phyloP scores from a whole-genome alignment of 305 asterid genomes.

The Rubia occidens region DNA sequence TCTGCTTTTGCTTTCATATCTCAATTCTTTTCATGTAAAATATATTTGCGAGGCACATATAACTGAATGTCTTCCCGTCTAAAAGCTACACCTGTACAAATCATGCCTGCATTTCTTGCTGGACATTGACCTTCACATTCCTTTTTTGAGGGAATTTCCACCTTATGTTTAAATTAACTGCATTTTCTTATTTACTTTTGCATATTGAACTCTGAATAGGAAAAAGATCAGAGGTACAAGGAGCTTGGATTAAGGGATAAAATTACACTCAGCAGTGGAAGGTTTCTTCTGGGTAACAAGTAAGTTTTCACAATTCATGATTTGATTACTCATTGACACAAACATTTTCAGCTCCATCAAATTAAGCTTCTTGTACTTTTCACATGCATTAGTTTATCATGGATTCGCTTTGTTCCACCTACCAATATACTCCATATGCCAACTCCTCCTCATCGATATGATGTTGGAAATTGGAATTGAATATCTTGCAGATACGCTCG shows the following conservation, averaged over 20 bases:
- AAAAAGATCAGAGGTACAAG: constrained; percentile 97
- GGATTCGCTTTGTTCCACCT: neutral
- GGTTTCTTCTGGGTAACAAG: constrained; percentile 97
- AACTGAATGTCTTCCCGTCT: neutral
- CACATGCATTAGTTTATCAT: neutral
- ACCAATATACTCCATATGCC: neutral
- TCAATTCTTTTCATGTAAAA: neutral
- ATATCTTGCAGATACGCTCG: constrained; percentile 70
- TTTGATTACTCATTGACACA: constrained; percentile 13
- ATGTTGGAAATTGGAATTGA: constrained; percentile 11
- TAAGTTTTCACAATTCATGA: constrained; percentile 28
- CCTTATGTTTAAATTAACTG: constrained; percentile 14
- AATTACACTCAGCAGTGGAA: constrained; percentile 97
- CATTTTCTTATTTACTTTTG: constrained; percentile 10
- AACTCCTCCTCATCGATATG: constrained; percentile 3
- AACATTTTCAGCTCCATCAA: neutral
- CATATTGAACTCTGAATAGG: constrained; percentile 33
- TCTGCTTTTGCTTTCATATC: neutral
- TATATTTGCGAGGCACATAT: neutral
- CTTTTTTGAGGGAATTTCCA: neutral
- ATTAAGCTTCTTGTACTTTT: neutral
- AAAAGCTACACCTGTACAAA: neutral
- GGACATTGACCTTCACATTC: neutral
- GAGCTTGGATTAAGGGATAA: constrained; percentile 96
- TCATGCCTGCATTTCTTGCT: neutral